Conservation (phyloP, 2,329 filamentous ascomycete species). For the Nannizziopsis arthrosporioides region DNA sequence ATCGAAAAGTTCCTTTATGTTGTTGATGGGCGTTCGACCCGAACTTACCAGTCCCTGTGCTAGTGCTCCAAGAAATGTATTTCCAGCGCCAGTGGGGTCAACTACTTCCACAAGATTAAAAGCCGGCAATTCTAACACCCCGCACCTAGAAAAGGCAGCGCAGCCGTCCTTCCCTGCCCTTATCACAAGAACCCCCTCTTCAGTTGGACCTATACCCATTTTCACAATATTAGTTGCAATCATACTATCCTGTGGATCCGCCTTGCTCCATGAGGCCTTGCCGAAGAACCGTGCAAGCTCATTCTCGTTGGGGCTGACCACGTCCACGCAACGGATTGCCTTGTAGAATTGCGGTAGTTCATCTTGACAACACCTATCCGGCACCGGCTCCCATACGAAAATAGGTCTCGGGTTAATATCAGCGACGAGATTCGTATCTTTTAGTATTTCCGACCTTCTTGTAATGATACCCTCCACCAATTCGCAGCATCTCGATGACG, state of each 20-base stretch:
- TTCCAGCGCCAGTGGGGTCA: slow-evolving; percentile 92
- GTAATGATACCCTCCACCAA: slow-evolving; percentile 60
- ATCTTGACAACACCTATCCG: slow-evolving; percentile 68
- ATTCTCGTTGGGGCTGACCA: slow-evolving; percentile 69
- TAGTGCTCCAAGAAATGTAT: slow-evolving; percentile 64
- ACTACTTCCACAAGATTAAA: slow-evolving; percentile 57
- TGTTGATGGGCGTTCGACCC: slow-evolving; percentile 23
- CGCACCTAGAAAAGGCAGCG: slow-evolving; percentile 36
- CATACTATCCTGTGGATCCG: slow-evolving; percentile 20
- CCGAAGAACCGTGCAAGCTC: slow-evolving; percentile 84
- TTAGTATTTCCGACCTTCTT: slow-evolving; percentile 32
- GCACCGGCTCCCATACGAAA: slow-evolving; percentile 92
- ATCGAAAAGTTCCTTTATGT: slow-evolving; percentile 28
- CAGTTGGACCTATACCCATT: slow-evolving; percentile 28
- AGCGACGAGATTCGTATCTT: slow-evolving; percentile 20
- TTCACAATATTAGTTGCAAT: slow-evolving; percentile 28
- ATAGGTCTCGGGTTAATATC: slow-evolving; percentile 47
- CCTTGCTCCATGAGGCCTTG: slow-evolving; percentile 27
- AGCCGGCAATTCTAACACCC: slow-evolving; percentile 60
- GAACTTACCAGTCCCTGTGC: slow-evolving; percentile 44
- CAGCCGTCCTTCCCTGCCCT: slow-evolving; percentile 52
- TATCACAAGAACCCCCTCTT: slow-evolving; percentile 35
- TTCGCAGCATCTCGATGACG: slow-evolving; percentile 61
- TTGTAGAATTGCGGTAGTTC: slow-evolving; percentile 43
- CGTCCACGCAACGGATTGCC: slow-evolving; percentile 44